Percentiles rank a stretch among this genome's conserved stretches.
Evolutionary conservation across 495 filamentous ascomycete species (phyloP).

Genomic region (Penicillium bovifimosum): DNA sequence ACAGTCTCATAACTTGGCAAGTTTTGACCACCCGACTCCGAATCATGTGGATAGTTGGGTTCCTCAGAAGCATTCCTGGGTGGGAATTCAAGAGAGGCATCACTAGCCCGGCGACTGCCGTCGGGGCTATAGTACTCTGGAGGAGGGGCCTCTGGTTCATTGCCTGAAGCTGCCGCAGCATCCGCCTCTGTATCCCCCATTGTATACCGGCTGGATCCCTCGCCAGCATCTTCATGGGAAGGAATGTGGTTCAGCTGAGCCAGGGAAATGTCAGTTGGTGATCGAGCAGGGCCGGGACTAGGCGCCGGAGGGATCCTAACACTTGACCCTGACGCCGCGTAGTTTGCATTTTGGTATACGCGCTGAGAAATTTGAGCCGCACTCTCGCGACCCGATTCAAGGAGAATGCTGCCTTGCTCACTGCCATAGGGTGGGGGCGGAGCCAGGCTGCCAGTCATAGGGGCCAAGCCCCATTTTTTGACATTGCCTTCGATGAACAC

Average conservation of each 20-base stretch:
- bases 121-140: conserved; percentile 73
- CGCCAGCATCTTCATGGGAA: conserved; percentile 69
- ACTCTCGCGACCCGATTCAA: conserved; percentile 77
- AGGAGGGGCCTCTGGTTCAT: conserved; percentile 38
- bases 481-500: conserved; percentile 99
- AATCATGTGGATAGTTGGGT: conserved; percentile 34
- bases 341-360: conserved; percentile 44
- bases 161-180: neutral
- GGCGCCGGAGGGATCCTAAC: conserved; percentile 63
- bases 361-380: conserved; percentile 51
- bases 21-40: conserved; percentile 5
- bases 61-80: conserved; percentile 1
- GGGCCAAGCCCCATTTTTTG: conserved; percentile 98
- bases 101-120: conserved; percentile 51
- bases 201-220: conserved; percentile 59
- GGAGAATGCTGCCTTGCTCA: conserved; percentile 89
- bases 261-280: conserved; percentile 94
- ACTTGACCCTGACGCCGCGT: conserved; percentile 44
- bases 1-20: conserved; percentile 25
- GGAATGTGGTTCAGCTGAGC: conserved; percentile 68
- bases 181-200: conserved; percentile 16
- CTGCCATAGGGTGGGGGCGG: conserved; percentile 95
- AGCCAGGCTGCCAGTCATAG: conserved; percentile 90
- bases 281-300: conserved; percentile 84
- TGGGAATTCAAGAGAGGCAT: conserved; percentile 31